Evolutionary conservation across 2,329 filamentous ascomycete species (phyloP).

Genomic region (Thielaviopsis euricoi): DNA sequence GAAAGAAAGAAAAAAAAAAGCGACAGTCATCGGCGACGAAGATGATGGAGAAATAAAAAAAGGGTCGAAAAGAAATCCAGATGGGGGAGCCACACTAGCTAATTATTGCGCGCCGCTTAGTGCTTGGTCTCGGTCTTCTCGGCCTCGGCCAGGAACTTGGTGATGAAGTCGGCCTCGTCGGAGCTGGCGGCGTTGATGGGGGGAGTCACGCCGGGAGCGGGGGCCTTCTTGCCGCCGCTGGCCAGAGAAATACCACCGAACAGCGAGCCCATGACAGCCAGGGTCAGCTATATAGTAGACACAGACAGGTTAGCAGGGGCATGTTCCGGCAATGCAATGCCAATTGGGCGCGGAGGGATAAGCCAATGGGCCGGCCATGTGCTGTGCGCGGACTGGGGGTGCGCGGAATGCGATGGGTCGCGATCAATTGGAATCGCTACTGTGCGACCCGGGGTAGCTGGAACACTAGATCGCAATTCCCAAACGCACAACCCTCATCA

Average conservation of each 20-base stretch:
- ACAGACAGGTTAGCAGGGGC: constrained; percentile 13
- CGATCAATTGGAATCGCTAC: too few relatives aligned
- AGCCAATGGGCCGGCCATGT: too few relatives aligned
- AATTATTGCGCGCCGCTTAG: not conserved
- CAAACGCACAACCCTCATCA: not conserved
- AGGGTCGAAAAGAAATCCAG: not conserved
- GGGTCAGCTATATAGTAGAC: constrained; percentile 28
- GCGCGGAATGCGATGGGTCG: too few relatives aligned
- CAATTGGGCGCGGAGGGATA: not conserved
- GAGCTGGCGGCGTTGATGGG: constrained; percentile 46
- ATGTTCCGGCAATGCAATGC: not conserved
- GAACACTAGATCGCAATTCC: not conserved
- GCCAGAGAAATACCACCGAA: constrained; percentile 32
- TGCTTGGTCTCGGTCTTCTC: constrained; percentile 11
- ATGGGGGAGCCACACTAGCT: not conserved
- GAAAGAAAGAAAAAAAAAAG: not conserved
- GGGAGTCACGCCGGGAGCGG: constrained; percentile 29
- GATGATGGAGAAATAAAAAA: not conserved
- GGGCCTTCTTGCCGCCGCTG: constrained; percentile 26
- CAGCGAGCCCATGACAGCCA: constrained; percentile 35
- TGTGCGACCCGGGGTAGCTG: too few relatives aligned
- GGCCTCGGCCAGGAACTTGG: constrained; percentile 29
- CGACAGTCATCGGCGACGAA: not conserved
- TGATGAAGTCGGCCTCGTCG: constrained; percentile 47
- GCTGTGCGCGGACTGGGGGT: too few relatives aligned